Evolutionary conservation across 208 protist species (phyloP).

Genomic region (Wallacemonas sp.): DNA sequence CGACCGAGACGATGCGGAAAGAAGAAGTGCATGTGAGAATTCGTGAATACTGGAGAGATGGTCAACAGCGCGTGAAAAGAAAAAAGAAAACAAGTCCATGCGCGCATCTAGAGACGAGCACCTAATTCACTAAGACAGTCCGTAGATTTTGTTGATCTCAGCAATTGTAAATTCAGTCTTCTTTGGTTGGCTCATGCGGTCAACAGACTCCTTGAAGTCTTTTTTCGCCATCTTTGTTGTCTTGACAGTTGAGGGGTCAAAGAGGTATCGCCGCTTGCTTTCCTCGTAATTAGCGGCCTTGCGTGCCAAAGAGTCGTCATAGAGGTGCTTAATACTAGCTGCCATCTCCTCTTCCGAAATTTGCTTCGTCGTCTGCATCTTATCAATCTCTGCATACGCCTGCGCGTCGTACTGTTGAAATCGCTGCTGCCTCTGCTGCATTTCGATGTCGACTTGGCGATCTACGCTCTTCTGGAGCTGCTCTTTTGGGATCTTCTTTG

Average conservation of each 20-base stretch:
- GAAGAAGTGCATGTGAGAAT: too few species aligned
- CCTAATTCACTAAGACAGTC: too few species aligned
- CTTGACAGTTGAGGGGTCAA: slow-evolving; percentile 32
- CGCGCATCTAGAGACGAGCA: too few species aligned
- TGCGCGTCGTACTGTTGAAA: slow-evolving; percentile 39
- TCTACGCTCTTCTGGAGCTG: slow-evolving; percentile 66
- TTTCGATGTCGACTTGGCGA: slow-evolving; percentile 80
- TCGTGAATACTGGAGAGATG: too few species aligned
- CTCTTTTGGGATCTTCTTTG: slow-evolving; percentile 48
- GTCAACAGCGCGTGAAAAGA: too few species aligned
- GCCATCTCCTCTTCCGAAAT: slow-evolving; percentile 39
- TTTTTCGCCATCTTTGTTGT: slow-evolving; percentile 47
- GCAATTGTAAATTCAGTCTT: slow-evolving; percentile 75
- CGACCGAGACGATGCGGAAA: too few species aligned
- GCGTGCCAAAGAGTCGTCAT: slow-evolving; percentile 59
- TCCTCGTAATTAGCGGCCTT: slow-evolving; percentile 65
- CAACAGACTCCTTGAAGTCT: slow-evolving; percentile 64
- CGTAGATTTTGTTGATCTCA: slow-evolving; percentile 89
- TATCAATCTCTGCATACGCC: slow-evolving; percentile 10
- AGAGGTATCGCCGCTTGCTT: slow-evolving; percentile 62
- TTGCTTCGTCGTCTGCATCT: slow-evolving; percentile 8
- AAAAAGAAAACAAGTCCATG: too few species aligned
- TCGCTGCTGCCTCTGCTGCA: slow-evolving; percentile 49
- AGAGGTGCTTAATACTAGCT: slow-evolving; percentile 60
- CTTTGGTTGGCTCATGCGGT: slow-evolving; percentile 70